Conservation (phyloP, 345 rosid species). For the Pugionium dolabratum region DNA sequence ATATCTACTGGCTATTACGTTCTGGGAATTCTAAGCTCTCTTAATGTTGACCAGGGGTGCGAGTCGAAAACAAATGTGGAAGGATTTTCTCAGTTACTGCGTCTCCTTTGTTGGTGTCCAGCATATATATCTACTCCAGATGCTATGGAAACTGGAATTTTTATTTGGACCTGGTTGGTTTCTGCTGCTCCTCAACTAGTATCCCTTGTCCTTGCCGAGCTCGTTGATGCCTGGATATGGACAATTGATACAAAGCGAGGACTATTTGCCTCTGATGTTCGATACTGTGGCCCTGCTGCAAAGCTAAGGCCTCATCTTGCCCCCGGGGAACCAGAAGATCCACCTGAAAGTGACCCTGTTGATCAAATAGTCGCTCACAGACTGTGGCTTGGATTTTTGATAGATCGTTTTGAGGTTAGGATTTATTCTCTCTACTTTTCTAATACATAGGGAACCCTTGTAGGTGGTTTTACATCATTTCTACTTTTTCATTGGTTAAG, state of each 20-base stretch:
- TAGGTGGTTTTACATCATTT: constrained; percentile 15
- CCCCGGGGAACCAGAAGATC: constrained; percentile 86
- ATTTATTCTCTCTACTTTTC: constrained; percentile 18
- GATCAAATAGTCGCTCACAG: constrained; percentile 96
- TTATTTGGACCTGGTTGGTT: constrained; percentile 99
- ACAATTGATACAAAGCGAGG: constrained; percentile 97
- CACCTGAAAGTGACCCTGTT: constrained; percentile 74
- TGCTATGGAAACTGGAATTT: constrained; percentile 97
- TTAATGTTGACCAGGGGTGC: constrained; percentile 53
- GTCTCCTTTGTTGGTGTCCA: constrained; percentile 99
- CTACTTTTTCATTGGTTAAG: constrained; percentile 24
- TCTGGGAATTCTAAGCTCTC: constrained; percentile 31
- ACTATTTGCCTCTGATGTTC: constrained; percentile 87
- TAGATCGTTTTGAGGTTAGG: constrained; percentile 96
- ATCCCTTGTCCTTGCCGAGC: constrained; percentile 93
- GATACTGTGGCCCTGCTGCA: constrained; percentile 87
- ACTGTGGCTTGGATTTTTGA: constrained; percentile 91
- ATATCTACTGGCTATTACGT: constrained; percentile 23
- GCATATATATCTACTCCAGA: constrained; percentile 92
- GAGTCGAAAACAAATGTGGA: constrained; percentile 76
- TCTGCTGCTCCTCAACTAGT: constrained; percentile 96
- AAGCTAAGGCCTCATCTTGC: constrained; percentile 93
- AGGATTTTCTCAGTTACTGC: constrained; percentile 90
- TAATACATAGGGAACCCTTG: neutral
- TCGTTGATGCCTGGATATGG: constrained; percentile 99